These are phyloP conservation scores for Canna indica DNA, from an alignment of 176 grass and related monocot genomes.

Conservation along the genomic window DNA sequence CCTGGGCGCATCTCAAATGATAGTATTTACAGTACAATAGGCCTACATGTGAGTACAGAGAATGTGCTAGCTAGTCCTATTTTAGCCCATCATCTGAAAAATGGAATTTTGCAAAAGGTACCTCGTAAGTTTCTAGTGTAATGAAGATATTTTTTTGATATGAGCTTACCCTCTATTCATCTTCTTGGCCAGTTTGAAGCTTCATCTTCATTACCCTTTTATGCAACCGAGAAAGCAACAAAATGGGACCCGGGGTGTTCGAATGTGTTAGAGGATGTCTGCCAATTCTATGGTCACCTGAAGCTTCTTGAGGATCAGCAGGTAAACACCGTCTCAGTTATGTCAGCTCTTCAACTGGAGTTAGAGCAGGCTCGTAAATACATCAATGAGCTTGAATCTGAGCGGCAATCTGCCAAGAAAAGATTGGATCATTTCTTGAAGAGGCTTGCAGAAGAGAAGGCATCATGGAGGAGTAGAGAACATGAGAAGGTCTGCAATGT, in stretches of 20 bases:
- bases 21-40: not conserved
- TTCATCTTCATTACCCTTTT: constrained; percentile 53
- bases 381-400: constrained; percentile 47
- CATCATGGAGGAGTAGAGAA: constrained; percentile 55
- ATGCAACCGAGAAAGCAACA: constrained; percentile 59
- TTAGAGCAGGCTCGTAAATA: constrained; percentile 28
- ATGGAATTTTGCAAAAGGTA: not conserved
- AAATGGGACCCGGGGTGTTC: constrained; percentile 52
- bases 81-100: not conserved
- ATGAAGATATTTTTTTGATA: not conserved
- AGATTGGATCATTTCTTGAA: constrained; percentile 51
- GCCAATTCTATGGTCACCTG: constrained; percentile 23
- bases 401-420: constrained; percentile 38
- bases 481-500: constrained; percentile 41
- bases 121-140: not conserved
- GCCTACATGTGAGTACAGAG: not conserved
- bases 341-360: constrained; percentile 29
- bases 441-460: constrained; percentile 49
- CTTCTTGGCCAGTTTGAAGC: constrained; percentile 35
- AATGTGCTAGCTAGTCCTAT: not conserved
- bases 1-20: not conserved
- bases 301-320: constrained; percentile 24
- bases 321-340: constrained; percentile 6
- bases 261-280: constrained; percentile 26
- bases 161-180: not conserved